Base-by-base conservation (phyloP, 139 green algal genomes). In the Chlorella sp. region DNA sequence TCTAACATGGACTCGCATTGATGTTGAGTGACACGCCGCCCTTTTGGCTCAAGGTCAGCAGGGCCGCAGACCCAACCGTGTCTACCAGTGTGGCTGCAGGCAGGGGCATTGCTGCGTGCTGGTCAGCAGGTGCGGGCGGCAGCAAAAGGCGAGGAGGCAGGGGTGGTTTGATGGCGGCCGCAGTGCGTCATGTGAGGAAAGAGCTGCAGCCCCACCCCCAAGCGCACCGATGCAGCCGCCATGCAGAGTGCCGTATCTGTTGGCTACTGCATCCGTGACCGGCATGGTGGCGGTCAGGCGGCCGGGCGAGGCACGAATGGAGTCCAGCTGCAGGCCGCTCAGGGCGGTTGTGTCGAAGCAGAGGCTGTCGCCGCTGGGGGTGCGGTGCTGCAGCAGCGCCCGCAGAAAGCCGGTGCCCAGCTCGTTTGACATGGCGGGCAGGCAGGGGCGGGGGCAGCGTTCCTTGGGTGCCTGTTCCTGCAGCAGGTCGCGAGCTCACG, bases 51-150 rank as follows among this genome's bases (percentile, higher is more conserved):
- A 83, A 21, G 17, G 89, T 89, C 21, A 85, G 47, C 51, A 92
- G 69, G 34, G 89, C 89, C 18, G 89, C 89, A 0, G 86, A 81
- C 6, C 83, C 85, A 4, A 92, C 83, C 0, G 87, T 88, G 68
- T 92, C 89, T 26, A 90, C 83, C 9, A 91, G 69, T 3, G 74
- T 81, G 51, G 74, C 74, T 81, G 51, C 13, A 68, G 38, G 38
- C 1, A 17, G 9, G n/a, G n/a, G 44, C 4, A 3, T 30, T 13
- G 30, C n/a, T n/a, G n/a, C n/a, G n/a, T n/a, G n/a, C n/a, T 51
- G 44, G 9, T 51, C 44, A 51, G 44, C 44, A 51, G n/a, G n/a
- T n/a, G n/a, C n/a, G n/a, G n/a, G 44, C 44, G 44, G 44, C 44
- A 51, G 34, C 64, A 34, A 47, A n/a, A 2, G 25, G n/a, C n/a